Evolutionary conservation across 1,284 basidiomycete species (phyloP).

Genomic region (Takashimella koratensis): DNA sequence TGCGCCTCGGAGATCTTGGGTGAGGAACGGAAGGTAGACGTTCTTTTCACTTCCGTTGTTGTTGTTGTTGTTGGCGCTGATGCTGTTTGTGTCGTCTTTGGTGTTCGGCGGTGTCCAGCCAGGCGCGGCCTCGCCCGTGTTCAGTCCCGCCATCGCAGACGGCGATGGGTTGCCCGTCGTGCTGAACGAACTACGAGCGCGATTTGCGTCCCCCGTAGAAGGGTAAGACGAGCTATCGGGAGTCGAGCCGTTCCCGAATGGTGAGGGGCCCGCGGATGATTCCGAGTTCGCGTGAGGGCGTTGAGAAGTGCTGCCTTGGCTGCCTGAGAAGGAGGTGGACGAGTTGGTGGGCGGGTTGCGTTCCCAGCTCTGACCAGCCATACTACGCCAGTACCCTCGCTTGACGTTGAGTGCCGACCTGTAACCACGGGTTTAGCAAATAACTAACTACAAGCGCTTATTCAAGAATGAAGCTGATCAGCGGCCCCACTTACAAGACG

Average conservation of each 20-base stretch:
- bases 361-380: not conserved
- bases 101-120: not conserved
- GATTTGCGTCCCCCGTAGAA: not conserved
- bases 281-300: not conserved
- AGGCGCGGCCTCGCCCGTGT: not conserved
- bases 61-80: not conserved
- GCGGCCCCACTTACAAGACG: conserved; percentile 20
- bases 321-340: not conserved
- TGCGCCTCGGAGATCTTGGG: not conserved
- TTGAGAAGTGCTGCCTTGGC: conserved; percentile 4
- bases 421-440: not conserved
- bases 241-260: conserved; percentile 21
- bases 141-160: not conserved
- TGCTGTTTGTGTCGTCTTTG: not conserved
- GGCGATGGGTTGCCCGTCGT: not conserved
- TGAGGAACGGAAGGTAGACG: not conserved
- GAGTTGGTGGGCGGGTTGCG: not conserved
- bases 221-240: conserved; percentile 15
- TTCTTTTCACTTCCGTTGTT: not conserved
- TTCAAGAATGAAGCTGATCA: not conserved
- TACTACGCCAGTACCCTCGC: conserved; percentile 36
- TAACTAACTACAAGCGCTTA: too few species aligned
- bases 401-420: conserved; percentile 40
- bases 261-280: conserved; percentile 18
- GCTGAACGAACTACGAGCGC: not conserved